Base-by-base conservation (phyloP, 2,329 filamentous ascomycete species). In the Alternaria arbusti region DNA sequence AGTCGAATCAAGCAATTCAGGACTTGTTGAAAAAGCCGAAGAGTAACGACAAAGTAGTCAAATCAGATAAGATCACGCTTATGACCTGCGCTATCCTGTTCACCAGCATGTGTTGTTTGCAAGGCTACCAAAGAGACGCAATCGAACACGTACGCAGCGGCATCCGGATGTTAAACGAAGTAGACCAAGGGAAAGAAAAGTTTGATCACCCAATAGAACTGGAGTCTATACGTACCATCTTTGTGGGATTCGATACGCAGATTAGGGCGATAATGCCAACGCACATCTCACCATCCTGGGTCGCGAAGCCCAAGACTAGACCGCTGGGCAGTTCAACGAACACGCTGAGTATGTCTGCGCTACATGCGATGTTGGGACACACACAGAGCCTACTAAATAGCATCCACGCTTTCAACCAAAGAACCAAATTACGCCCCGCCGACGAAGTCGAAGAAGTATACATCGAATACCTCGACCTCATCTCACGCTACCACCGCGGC, bases 71-170 rank as follows among this genome's bases (percentile, higher is more conserved):
- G 56, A 59, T 77, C 20, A 74, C 72, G 20, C 55, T 77, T 26
- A 73, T 79, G 72, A 74, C 75, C 22, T 73, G 68, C 22, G 74
- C 72, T 45, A 64, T 79, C 7, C 57, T 79, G 2, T 78, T 78
- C 60, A 68, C 70, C 54, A 77, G 68, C 56, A 69, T 78, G 63
- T 71, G 73, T 12, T 76, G 74, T 45, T 68, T 79, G 4, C 75
- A 79, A 60, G 74, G 75, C 9, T 74, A 79, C 40, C 72, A 76
- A 26, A 62, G 52, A 30, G 66, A 67, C 5, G 76, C 75, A 8
- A 57, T 78, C 1, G 68, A 73, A 25, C 76, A 79, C 57, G 59
- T 78, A 12, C 70, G 74, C 3, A 74, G 73, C 25, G 77, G 76
- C 3, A 64, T 79, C 25, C 70, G 70, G 45, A 72, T 79, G 43